Conservation (phyloP, 805 yeast species). For the Pichia cabralensis region DNA sequence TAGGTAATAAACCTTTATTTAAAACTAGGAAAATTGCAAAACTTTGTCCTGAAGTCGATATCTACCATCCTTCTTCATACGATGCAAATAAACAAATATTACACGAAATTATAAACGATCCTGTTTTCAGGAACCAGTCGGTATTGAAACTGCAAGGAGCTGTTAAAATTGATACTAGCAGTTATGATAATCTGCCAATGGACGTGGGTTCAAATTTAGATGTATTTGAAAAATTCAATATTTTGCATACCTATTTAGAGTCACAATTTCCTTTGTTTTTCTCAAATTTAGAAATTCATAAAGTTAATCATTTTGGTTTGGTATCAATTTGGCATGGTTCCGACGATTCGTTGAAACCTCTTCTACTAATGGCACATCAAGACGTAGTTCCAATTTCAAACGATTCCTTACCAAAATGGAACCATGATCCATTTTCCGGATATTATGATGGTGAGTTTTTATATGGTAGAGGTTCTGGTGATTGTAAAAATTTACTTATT, state of each 20-base stretch:
- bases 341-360: slow-evolving; percentile 29
- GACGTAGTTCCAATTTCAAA: slow-evolving; percentile 42
- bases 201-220: slow-evolving; percentile 38
- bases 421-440: slow-evolving; percentile 29
- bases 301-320: slow-evolving; percentile 35
- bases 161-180: slow-evolving; percentile 54
- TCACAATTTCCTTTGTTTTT: slow-evolving; percentile 33
- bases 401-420: slow-evolving; percentile 31
- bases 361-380: slow-evolving; percentile 40
- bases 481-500: slow-evolving; percentile 34
- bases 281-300: slow-evolving; percentile 24
- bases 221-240: slow-evolving; percentile 29
- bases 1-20: too few relatives aligned
- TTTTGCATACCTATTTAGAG: slow-evolving; percentile 31
- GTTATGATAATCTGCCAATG: slow-evolving; percentile 42
- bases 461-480: slow-evolving; percentile 33
- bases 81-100: slow-evolving; percentile 24
- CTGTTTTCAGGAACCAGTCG: slow-evolving; percentile 30
- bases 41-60: slow-evolving; percentile 14
- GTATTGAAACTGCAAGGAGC: slow-evolving; percentile 45
- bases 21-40: too few relatives aligned
- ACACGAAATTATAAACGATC: slow-evolving; percentile 27
- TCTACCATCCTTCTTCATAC: slow-evolving; percentile 25
- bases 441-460: slow-evolving; percentile 29
- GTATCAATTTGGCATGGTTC: slow-evolving; percentile 37